Conservation (phyloP, 805 yeast genomes). For the Cephaloascus fragrans region DNA sequence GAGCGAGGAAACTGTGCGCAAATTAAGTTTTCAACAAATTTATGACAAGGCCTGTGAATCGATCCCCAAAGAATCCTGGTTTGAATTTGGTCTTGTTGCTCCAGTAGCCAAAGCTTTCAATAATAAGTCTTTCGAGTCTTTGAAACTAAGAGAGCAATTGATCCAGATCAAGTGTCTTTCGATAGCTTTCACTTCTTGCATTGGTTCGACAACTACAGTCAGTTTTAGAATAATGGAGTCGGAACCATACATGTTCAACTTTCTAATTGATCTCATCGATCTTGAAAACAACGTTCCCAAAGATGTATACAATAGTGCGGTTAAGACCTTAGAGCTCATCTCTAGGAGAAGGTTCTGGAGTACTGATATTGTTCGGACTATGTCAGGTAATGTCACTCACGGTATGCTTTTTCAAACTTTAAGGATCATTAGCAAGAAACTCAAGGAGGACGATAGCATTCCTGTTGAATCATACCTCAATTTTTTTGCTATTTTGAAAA, state of each 20-base stretch:
- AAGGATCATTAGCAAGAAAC: conserved; percentile 46
- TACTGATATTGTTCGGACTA: conserved; percentile 62
- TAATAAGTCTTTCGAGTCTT: conserved; percentile 40
- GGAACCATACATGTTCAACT: conserved; percentile 61
- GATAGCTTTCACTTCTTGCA: conserved; percentile 51
- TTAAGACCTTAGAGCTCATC: conserved; percentile 60
- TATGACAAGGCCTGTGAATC: conserved; percentile 47
- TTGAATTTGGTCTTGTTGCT: conserved; percentile 51
- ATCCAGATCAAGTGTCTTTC: conserved; percentile 59
- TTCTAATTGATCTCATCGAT: conserved; percentile 62
- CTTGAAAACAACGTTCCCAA: conserved; percentile 51
- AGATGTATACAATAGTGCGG: conserved; percentile 48
- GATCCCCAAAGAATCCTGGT: conserved; percentile 57
- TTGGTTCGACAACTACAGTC: conserved; percentile 46
- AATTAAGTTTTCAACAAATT: conserved; percentile 48
- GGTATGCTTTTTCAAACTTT: conserved; percentile 71
- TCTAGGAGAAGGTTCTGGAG: conserved; percentile 63
- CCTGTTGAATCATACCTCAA: conserved; percentile 35
- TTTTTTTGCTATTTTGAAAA: conserved; percentile 53
- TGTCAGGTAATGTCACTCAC: conserved; percentile 83
- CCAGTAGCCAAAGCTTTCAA: conserved; percentile 67
- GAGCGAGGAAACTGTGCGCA: conserved; percentile 46
- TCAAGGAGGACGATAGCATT: conserved; percentile 25
- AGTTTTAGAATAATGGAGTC: conserved; percentile 60
- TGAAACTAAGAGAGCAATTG: conserved; percentile 47